These are phyloP conservation scores for Forsythia viridissima DNA, from an alignment of 257 asterid genomes.

Conservation along the genomic window DNA sequence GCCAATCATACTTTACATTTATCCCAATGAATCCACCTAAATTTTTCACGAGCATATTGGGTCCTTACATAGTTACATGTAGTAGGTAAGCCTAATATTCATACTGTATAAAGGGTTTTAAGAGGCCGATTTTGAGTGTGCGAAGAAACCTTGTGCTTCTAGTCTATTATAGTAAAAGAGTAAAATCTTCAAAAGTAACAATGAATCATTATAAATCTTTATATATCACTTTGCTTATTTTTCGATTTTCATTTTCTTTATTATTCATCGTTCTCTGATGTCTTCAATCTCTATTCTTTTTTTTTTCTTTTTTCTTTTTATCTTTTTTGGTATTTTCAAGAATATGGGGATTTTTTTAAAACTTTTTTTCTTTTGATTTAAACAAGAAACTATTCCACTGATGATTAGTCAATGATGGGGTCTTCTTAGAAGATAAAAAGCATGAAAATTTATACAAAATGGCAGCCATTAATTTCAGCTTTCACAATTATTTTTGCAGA, in stretches of 20 bases:
- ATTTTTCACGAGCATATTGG: too few species aligned
- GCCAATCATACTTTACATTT: too few species aligned
- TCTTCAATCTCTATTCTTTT: background rate
- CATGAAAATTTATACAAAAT: constrained; percentile 17
- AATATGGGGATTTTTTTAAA: background rate
- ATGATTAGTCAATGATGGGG: constrained; percentile 68
- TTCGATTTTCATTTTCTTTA: background rate
- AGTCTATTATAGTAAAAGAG: background rate
- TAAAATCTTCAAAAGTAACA: background rate
- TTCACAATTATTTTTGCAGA: constrained; percentile 32
- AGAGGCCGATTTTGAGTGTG: background rate
- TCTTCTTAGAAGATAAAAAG: constrained; percentile 27
- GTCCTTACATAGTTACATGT: too few species aligned
- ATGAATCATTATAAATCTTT: too few species aligned
- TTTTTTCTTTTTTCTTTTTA: background rate
- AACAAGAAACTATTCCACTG: background rate
- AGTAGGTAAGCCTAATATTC: too few species aligned
- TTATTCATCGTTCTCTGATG: background rate
- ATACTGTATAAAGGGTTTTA: background rate
- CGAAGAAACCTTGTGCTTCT: background rate
- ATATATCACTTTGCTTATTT: background rate
- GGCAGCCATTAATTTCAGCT: constrained; percentile 29
- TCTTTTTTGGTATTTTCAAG: background rate
- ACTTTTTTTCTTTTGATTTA: constrained; percentile 2
- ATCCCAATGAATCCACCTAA: too few species aligned